Percentiles rank a stretch among this genome's conserved stretches.
These are phyloP conservation scores for Dichomitus squalens DNA, from an alignment of 1,284 basidiomycete species.

Conservation along the genomic window DNA sequence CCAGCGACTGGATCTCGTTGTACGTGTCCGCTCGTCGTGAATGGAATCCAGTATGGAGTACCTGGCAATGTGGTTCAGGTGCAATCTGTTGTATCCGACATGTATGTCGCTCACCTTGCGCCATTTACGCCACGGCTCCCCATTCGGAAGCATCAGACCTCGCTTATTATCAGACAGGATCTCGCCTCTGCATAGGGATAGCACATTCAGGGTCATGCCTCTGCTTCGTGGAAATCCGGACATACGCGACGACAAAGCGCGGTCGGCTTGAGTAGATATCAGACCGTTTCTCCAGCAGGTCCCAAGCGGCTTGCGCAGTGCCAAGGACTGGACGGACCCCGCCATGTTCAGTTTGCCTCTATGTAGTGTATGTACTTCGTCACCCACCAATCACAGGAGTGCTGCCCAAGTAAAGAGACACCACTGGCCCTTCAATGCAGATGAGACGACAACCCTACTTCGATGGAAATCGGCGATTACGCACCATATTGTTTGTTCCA, in stretches of 20 bases:
- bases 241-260: conserved; percentile 46
- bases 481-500: conserved; percentile 51
- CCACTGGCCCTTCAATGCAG: conserved; percentile 45
- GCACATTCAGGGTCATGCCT: neutral
- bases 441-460: too few relatives aligned
- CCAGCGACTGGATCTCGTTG: conserved; percentile 51
- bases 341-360: too few relatives aligned
- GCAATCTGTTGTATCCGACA: too few relatives aligned
- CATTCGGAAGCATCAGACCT: conserved; percentile 50
- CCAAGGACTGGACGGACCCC: conserved; percentile 40
- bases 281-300: conserved; percentile 54
- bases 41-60: conserved; percentile 49
- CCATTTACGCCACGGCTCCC: conserved; percentile 51
- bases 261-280: conserved; percentile 54
- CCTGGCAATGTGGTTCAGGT: conserved; percentile 28
- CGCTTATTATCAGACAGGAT: conserved; percentile 51
- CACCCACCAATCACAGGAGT: conserved; percentile 48
- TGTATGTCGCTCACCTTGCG: conserved; percentile 41
- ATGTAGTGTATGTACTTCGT: neutral
- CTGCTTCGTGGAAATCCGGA: neutral
- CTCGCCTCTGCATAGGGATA: conserved; percentile 37
- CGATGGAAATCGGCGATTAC: neutral
- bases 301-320: conserved; percentile 53
- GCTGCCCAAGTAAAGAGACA: conserved; percentile 54
- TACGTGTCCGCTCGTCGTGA: conserved; percentile 44